Conservation (phyloP, 768 basidiomycete species). For the Saitozyma sp. region DNA sequence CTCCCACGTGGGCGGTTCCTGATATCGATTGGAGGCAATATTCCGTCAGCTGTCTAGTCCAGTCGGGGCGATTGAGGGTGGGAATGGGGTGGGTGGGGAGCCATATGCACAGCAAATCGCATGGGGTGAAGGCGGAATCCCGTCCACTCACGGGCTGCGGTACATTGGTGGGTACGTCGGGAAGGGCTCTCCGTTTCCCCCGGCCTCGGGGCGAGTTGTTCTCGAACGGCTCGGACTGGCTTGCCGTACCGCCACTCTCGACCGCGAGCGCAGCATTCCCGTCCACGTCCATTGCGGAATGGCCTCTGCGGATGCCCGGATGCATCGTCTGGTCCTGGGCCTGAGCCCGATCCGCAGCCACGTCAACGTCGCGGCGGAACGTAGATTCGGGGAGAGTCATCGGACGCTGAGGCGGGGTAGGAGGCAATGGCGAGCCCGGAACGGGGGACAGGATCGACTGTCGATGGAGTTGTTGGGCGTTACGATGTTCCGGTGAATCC, state of each 20-base stretch:
- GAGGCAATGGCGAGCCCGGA: constrained; percentile 6
- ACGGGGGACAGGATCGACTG: constrained; percentile 16
- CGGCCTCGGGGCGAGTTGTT: too few relatives aligned
- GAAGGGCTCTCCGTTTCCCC: background rate
- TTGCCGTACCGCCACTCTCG: too few relatives aligned
- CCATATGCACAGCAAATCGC: too few relatives aligned
- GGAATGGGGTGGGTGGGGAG: background rate
- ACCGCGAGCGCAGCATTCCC: too few relatives aligned
- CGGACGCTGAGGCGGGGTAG: constrained; percentile 23
- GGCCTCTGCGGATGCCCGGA: too few relatives aligned
- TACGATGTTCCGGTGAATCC: constrained; percentile 29
- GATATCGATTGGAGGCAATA: background rate
- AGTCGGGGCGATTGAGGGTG: background rate
- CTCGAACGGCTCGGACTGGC: too few relatives aligned
- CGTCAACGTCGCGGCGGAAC: background rate
- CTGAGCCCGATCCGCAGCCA: too few relatives aligned
- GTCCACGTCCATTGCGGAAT: too few relatives aligned
- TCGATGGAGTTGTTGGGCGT: constrained; percentile 14
- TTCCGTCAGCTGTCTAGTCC: too few relatives aligned
- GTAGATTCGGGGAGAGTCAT: constrained; percentile 21
- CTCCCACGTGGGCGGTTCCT: constrained; percentile 47
- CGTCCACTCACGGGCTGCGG: constrained; percentile 16
- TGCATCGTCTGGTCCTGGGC: too few relatives aligned
- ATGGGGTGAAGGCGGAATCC: too few relatives aligned
- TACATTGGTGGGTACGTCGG: constrained; percentile 17